A percentile compares a stretch with the other conserved stretches of the same genome.
Conservation (phyloP, 805 yeast genomes). For the Novakomyces olei region DNA sequence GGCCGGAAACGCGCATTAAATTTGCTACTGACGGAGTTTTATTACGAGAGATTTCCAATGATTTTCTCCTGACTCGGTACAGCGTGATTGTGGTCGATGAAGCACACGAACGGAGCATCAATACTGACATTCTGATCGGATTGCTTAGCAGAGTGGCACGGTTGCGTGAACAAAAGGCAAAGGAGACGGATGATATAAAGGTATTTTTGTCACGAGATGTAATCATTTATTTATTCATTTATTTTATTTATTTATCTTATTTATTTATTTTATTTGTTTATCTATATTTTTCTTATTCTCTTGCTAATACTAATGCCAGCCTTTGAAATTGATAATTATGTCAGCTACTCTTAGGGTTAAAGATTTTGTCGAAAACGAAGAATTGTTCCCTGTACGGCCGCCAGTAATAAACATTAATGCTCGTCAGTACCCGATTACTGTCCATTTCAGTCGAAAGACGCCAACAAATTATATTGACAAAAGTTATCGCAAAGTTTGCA, state of each 20-base stretch:
- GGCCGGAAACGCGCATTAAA: conserved; percentile 46
- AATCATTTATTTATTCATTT: too few relatives aligned
- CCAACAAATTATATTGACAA: conserved; percentile 61
- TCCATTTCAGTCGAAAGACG: conserved; percentile 72
- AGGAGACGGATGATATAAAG: conserved; percentile 13
- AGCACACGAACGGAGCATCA: conserved; percentile 91
- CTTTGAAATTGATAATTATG: conserved; percentile 74
- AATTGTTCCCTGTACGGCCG: conserved; percentile 48
- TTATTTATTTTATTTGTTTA: too few relatives aligned
- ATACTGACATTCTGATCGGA: conserved; percentile 89
- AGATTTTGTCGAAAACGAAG: conserved; percentile 68
- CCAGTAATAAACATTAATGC: conserved; percentile 81
- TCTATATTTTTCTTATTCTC: too few relatives aligned
- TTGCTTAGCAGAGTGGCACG: conserved; percentile 71
- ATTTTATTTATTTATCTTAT: too few relatives aligned
- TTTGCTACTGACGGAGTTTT: conserved; percentile 93
- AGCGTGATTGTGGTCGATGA: conserved; percentile 83
- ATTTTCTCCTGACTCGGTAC: conserved; percentile 57
- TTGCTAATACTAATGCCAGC: too few relatives aligned
- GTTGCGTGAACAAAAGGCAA: conserved; percentile 30
- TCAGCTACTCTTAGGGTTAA: conserved; percentile 89
- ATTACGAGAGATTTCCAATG: conserved; percentile 78
- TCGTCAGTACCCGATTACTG: conserved; percentile 71
- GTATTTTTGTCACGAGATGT: too few relatives aligned
- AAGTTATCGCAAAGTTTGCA: conserved; percentile 61